Conservation (phyloP, 306 rosid genomes). For the Nissolia schottii region DNA sequence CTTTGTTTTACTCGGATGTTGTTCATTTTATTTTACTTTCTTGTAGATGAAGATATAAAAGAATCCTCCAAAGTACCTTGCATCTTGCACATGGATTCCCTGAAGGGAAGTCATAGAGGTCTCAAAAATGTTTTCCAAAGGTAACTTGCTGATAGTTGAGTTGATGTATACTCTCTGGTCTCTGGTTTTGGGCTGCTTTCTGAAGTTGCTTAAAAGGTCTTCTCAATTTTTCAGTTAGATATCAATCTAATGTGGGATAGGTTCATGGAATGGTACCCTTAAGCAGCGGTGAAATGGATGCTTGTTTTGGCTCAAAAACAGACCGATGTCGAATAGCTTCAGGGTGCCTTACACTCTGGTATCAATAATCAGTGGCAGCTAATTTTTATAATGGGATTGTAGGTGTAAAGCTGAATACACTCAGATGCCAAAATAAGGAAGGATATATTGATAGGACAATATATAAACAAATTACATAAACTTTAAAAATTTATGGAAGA, state of each 20-base stretch:
- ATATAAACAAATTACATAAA: neutral
- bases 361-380: neutral
- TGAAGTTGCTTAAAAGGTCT: neutral
- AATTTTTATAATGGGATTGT: neutral
- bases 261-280: neutral
- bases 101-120: slow-evolving; percentile 65
- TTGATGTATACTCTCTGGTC: neutral
- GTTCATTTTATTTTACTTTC: slow-evolving; percentile 16
- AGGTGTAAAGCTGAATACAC: neutral
- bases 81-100: slow-evolving; percentile 79
- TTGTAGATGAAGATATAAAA: slow-evolving; percentile 44
- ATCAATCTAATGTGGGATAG: neutral
- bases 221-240: neutral
- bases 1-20: slow-evolving; percentile 11
- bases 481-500: neutral
- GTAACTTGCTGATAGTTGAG: slow-evolving; percentile 33
- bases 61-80: slow-evolving; percentile 53
- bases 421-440: neutral
- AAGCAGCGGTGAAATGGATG: neutral
- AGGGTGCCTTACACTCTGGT: neutral
- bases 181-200: neutral
- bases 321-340: neutral
- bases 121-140: slow-evolving; percentile 60
- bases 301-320: neutral
- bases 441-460: neutral